Base-by-base conservation (phyloP, 768 basidiomycete species). In the Termitomyces sp. region DNA sequence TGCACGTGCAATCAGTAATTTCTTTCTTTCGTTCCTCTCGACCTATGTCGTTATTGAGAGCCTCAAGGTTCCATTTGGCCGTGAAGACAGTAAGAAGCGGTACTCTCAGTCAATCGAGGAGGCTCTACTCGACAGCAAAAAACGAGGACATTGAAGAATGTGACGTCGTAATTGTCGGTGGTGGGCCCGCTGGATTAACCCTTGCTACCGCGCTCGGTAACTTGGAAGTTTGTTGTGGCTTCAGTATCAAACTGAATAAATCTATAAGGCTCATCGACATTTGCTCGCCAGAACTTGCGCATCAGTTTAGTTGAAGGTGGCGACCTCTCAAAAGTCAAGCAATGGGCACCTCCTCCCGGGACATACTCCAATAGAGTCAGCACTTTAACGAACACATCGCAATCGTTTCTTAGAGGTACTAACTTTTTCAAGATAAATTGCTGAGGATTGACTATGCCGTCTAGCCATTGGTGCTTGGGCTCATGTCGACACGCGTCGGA, bases 121-220 rank as follows among this genome's bases (percentile, higher is more conserved):
- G 62, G 57, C 45, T 12, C 1, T 57, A 59, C 46, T 67, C 68
- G 34, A 60, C 60, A 5, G 42, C 51, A 4, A 48, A 59, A 14
- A 37, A 38, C 29, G 59, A 48, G 45, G 17, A 53, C n/a, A 57
- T 72, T 32, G 76, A 83, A 61, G 83, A 91, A 42, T 87, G 83
- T 65, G 97, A 98, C 71, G 81, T 98, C 38, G 92, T 96, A 25
- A 91, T 98, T 67, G 92, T 98, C 31, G 96, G 97, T 17, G 97
- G 93, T 32, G 96, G 96, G 2, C 95, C 94, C 31, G 92, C 85
- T 4, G 97, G 97, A 4, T 81, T 99, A 45, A 91, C 95, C 12
- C 77, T 99, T 40, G 95, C 94, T 3, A 86, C 86, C 69, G 92
- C 94, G 38, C 79, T 99, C 7, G 83, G 96, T 96, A 70, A 62